Conservation (phyloP, 2,329 filamentous ascomycete genomes). For the Ophiognomonia clavigignenti-juglandacearum region DNA sequence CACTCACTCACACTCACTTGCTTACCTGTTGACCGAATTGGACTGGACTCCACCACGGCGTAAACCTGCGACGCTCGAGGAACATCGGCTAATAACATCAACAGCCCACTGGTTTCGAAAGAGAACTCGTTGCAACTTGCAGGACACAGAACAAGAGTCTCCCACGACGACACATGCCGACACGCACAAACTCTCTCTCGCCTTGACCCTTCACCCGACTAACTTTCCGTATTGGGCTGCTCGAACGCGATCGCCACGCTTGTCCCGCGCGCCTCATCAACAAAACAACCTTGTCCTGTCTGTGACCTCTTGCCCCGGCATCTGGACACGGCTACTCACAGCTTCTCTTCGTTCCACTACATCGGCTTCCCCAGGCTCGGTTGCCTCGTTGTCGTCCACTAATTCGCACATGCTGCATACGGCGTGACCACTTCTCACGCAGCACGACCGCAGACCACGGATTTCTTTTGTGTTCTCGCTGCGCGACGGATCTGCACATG, state of each 20-base stretch:
- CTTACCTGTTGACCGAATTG: slow-evolving; percentile 13
- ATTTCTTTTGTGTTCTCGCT: slow-evolving; percentile 6
- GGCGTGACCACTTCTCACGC: slow-evolving; percentile 1
- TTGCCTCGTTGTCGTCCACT: not conserved
- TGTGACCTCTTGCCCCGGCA: not conserved
- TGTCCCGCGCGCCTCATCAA: not conserved
- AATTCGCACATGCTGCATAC: not conserved
- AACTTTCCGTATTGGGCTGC: no score
- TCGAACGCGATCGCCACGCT: not conserved
- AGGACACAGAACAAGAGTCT: not conserved
- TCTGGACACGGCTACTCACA: not conserved
- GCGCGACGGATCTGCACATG: no score
- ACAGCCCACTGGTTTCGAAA: slow-evolving; percentile 4
- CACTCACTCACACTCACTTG: not conserved
- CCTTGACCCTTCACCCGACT: no score
- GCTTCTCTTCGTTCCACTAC: not conserved
- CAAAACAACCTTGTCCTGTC: not conserved
- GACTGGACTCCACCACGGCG: not conserved
- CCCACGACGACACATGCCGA: not conserved
- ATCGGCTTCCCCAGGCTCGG: not conserved
- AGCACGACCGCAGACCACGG: slow-evolving; percentile 8
- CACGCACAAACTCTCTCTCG: not conserved
- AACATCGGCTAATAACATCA: slow-evolving; percentile 4
- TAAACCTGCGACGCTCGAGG: not conserved
- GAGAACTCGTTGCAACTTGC: no score